phyloP scores from a whole-genome alignment of 805 yeast genomes.

The Ogataea polymorpha region DNA sequence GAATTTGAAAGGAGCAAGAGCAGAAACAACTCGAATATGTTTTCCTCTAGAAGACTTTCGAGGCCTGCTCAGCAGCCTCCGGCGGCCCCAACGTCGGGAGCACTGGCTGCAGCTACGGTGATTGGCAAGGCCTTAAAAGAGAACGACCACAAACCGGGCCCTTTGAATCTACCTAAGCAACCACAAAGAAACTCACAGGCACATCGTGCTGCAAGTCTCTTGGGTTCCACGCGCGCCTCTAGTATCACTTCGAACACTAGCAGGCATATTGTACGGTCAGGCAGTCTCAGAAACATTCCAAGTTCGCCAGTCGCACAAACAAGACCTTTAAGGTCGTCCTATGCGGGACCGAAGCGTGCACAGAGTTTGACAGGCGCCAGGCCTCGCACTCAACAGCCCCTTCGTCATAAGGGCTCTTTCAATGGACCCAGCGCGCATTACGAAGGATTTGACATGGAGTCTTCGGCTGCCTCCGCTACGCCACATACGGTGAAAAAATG shows the following conservation, averaged over 20 bases:
- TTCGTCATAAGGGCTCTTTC: slow-evolving; percentile 22
- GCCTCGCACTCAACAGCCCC: slow-evolving; percentile 2
- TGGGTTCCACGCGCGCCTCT: slow-evolving; percentile 24
- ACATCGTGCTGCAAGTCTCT: slow-evolving; percentile 20
- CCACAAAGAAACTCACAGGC: slow-evolving; percentile 16
- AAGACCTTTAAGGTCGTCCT: slow-evolving; percentile 3
- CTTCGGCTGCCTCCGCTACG: slow-evolving; percentile 4
- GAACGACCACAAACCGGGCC: slow-evolving; percentile 29
- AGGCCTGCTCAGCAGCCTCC: slow-evolving; percentile 22
- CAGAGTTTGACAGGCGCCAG: slow-evolving; percentile 20
- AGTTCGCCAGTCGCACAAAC: slow-evolving; percentile 17
- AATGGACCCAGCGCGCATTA: slow-evolving; percentile 6
- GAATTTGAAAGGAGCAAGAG: slow-evolving; percentile 6
- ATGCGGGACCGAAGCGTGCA: slow-evolving; percentile 16
- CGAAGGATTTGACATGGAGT: slow-evolving; percentile 12
- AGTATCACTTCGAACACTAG: slow-evolving; percentile 15
- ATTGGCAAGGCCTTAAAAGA: slow-evolving; percentile 48
- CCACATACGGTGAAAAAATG: slow-evolving; percentile 61
- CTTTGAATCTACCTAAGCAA: slow-evolving; percentile 32
- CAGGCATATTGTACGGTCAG: slow-evolving; percentile 19
- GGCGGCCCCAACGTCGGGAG: slow-evolving; percentile 42
- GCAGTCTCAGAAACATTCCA: slow-evolving; percentile 15
- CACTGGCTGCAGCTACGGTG: slow-evolving; percentile 62
- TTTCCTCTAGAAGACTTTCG: slow-evolving; percentile 20
- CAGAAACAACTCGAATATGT: slow-evolving; percentile 13